phyloP scores from a whole-genome alignment of 2,329 filamentous ascomycete genomes.

The Trichoderma citrinoviride region DNA sequence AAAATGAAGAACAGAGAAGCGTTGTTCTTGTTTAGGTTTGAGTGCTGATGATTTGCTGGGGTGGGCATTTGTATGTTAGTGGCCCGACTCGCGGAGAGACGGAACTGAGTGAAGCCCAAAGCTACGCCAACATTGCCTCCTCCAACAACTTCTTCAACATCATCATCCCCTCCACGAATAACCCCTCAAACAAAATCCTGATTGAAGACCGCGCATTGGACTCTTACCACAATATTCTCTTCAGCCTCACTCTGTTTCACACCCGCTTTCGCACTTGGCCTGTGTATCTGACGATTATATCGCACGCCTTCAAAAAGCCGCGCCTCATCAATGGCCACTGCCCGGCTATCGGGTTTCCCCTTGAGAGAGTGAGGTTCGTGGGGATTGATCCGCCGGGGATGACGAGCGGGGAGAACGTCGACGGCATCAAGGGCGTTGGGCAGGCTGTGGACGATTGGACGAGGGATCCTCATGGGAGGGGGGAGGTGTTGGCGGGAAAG shows the following conservation, averaged over 20 bases:
- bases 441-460: slow-evolving; percentile 49
- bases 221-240: slow-evolving; percentile 81
- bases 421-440: slow-evolving; percentile 42
- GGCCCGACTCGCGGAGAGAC: slow-evolving; percentile 62
- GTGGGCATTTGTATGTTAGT: too few species aligned
- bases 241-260: slow-evolving; percentile 59
- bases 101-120: slow-evolving; percentile 57
- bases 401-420: slow-evolving; percentile 35
- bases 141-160: slow-evolving; percentile 48
- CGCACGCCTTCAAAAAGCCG: slow-evolving; percentile 65
- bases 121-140: slow-evolving; percentile 56
- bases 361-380: slow-evolving; percentile 48
- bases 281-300: slow-evolving; percentile 57
- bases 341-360: slow-evolving; percentile 56
- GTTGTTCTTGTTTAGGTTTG: too few species aligned
- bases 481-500: slow-evolving; percentile 46
- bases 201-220: slow-evolving; percentile 74
- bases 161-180: slow-evolving; percentile 25
- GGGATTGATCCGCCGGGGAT: slow-evolving; percentile 63
- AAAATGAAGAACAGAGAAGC: neutral
- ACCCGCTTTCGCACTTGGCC: slow-evolving; percentile 51
- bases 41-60: too few species aligned
- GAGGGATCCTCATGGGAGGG: slow-evolving; percentile 52
- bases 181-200: slow-evolving; percentile 39
- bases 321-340: slow-evolving; percentile 65